These are phyloP conservation scores for Termitomyces sp. DNA, from an alignment of 768 basidiomycete species.

Conservation along the genomic window DNA sequence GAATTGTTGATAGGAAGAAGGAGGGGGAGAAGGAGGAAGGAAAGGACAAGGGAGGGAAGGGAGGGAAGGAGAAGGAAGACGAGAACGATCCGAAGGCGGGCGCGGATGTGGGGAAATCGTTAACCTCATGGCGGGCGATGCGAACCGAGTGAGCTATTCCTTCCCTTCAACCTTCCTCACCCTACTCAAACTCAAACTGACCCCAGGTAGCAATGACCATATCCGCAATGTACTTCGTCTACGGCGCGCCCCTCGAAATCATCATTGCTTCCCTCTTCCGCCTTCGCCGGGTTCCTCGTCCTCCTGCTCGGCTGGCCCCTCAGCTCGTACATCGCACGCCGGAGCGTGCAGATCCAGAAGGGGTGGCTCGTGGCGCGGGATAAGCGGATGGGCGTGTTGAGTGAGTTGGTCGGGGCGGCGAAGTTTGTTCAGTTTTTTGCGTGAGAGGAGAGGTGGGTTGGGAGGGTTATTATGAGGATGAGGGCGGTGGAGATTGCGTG, in stretches of 20 bases:
- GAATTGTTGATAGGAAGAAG: slow-evolving; percentile 56
- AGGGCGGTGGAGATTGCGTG: slow-evolving; percentile 71
- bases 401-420: slow-evolving; percentile 73
- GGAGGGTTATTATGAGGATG: slow-evolving; percentile 58
- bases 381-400: slow-evolving; percentile 74
- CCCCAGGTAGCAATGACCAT: slow-evolving; percentile 47
- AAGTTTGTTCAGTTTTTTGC: slow-evolving; percentile 86
- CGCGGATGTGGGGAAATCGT: slow-evolving; percentile 91
- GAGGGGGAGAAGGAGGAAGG: slow-evolving; percentile 39
- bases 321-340: slow-evolving; percentile 62
- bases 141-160: slow-evolving; percentile 45
- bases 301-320: slow-evolving; percentile 68
- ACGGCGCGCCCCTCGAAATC: slow-evolving; percentile 79
- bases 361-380: slow-evolving; percentile 62
- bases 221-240: slow-evolving; percentile 63
- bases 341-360: slow-evolving; percentile 61
- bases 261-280: slow-evolving; percentile 70
- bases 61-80: slow-evolving; percentile 22
- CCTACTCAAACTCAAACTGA: background rate
- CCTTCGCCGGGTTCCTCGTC: slow-evolving; percentile 76
- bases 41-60: slow-evolving; percentile 24
- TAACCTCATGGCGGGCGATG: slow-evolving; percentile 83
- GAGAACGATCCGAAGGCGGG: slow-evolving; percentile 65
- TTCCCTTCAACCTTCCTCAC: background rate
- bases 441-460: slow-evolving; percentile 78